Base-by-base conservation (phyloP, 2,329 filamentous ascomycete species). In the Trichoderma sp. region DNA sequence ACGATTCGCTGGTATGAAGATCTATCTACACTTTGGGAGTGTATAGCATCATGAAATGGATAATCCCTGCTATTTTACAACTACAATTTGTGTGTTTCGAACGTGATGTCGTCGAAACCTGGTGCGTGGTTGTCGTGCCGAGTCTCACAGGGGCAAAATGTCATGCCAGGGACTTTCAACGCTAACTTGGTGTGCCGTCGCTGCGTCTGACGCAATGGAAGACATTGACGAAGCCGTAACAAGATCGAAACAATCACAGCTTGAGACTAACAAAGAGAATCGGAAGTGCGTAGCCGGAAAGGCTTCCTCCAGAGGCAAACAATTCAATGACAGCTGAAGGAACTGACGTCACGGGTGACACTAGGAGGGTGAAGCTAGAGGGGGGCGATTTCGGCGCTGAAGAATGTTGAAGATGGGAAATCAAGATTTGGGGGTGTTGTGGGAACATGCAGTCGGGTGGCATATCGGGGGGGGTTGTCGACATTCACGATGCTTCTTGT, bases 201-300 rank as follows among this genome's bases (percentile, higher is more conserved):
- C 19, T 24, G n/a, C n/a, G 47, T 52, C 58, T 61, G 58, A 61
- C 48, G 58, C 58, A 61, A 61, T 61, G n/a, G 41, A 52, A 10
- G n/a, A 51, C 24, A 12, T 41, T 61, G 24, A 45, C 19, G 3
- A 15, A 30, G 9, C 14, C 19, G 5, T n/a, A 7, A 5, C 7
- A 41, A 15, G 57, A 51, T 60, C 30, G 7, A 30, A 30, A 30
- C 30, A 30, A 9, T 24, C 21, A 24, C 48, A 45, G 4, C 21
- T 30, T 26, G 59, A 48, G 45, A 5, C 59, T 39, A 34, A 9
- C 2, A 39, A 39, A 39, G 34, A 12, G 3, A 39, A 39, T 39
- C 34, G 34, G 34, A 39, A 30, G 30, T 30, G 34, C 14, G 34
- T 39, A 24, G 26, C 59, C 24, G 43, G 50, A 63, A 54, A 63